Evolutionary conservation across 169 alveolate genomes (phyloP).

Genomic region (Plasmodium coatneyi): DNA sequence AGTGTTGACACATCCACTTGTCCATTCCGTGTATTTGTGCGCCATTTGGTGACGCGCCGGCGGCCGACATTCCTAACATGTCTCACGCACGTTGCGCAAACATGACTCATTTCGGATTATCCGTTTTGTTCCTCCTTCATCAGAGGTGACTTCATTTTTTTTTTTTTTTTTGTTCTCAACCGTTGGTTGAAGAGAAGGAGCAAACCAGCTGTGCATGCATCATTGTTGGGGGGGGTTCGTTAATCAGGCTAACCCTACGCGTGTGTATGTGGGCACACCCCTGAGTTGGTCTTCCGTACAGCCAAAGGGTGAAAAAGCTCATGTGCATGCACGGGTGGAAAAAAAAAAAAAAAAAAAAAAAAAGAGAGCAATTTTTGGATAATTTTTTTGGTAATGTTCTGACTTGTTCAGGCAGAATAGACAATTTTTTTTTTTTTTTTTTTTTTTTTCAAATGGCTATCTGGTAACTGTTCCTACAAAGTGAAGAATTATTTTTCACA

Average conservation of each 20-base stretch:
- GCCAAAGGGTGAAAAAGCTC: neutral
- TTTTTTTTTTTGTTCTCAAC: neutral
- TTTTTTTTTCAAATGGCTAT: neutral
- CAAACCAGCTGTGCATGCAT: neutral
- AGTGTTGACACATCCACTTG: neutral
- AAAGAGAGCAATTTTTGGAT: slow-evolving; percentile 20
- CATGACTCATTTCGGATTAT: neutral
- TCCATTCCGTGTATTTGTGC: neutral
- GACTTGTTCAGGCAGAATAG: slow-evolving; percentile 5
- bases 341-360: neutral
- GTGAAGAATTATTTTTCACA: neutral
- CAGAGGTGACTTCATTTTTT: neutral
- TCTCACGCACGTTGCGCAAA: neutral
- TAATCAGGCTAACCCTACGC: neutral
- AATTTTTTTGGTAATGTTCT: neutral
- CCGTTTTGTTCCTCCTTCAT: neutral
- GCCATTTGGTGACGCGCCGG: neutral
- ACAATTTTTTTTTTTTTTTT: slow-evolving; percentile 12
- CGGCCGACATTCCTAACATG: neutral
- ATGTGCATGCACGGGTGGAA: neutral
- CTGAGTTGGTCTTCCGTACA: neutral
- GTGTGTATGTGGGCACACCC: neutral
- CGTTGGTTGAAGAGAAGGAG: neutral
- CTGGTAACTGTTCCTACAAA: neutral
- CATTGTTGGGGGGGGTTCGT: neutral